Base-by-base conservation (phyloP, 2,329 filamentous ascomycete genomes). In the Gremmenia infestans region DNA sequence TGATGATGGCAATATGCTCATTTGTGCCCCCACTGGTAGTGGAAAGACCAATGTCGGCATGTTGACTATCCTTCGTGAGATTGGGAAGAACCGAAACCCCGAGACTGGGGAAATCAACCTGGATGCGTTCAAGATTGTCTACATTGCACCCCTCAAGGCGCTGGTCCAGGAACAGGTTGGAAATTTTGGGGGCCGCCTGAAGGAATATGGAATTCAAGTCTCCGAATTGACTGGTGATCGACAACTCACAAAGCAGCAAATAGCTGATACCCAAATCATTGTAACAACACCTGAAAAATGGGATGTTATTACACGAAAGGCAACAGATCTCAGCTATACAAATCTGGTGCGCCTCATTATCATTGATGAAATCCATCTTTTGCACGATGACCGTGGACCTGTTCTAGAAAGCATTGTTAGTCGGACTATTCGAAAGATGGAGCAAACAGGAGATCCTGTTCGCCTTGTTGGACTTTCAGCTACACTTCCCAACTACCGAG, bases 21-120 rank as follows among this genome's bases (percentile, higher is more conserved):
- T 99, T 68, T 99, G 94, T 72, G 95, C 94, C 6, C 94, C 94
- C 1, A 99, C 94, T 50, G 94, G 94, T 63, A 96, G 91, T 71
- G 94, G 94, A 70, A 99, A 99, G 76, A 99, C 94, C 1, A 99
- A 99, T 68, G 94, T 99, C 51, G 93, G 93, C 43, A 97, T 99
- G 93, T 79, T 99, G 60, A 87, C 93, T 2, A 97, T 99, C 68
- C 80, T 99, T 40, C 89, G 93, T 60, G 95, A 99, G 71, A 91
- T 99, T 68, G 94, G 94, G 59, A 99, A 97, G 77, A 87, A 99
- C 70, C 84, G 93, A 56, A 87, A 99, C 67, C 83, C 89, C 0
- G 78, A 87, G 60, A 96, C 91, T 0, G 94, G 94, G n/a, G 88
- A 95, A 58, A 94, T 99, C 61, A 91, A 96, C 71, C 78, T 99